Base-by-base conservation (phyloP, 805 yeast genomes). In the Candida alai region DNA sequence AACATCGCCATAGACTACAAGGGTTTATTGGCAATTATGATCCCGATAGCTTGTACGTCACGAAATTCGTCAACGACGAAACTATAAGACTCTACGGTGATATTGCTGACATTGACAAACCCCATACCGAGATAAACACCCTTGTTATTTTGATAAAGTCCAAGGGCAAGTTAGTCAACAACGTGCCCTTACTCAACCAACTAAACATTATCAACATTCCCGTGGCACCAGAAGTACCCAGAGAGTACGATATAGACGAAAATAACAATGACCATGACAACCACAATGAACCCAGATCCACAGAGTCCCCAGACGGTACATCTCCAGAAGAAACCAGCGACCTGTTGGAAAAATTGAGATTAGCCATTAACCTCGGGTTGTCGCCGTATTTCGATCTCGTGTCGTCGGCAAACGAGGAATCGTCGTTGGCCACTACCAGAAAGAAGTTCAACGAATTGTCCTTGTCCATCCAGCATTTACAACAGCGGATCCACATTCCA, bases 361-460 rank as follows among this genome's bases (percentile, higher is more conserved):
- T 76, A 0, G 56, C 89, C 18, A 55, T 87, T 15, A 72, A 70
- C 34, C 58, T 73, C 24, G 94, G 88, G 2, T 62, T 87, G 15
- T 67, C 77, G 0, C 85, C 93, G 0, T 76, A 79, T 43, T 81
- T 88, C 49, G 85, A 84, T 28, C 65, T 73, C 6, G 52, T 73
- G 6, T 34, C 41, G 4, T 45, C 58, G 11, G 8, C 28, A 11
- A 29, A 36, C 25, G 54, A 66, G 0, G 32, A 36, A 8, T 17
- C 31, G 9, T 18, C 36, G 18, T 24, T 34, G 5, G 9, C 31
- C 19, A 26, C 45, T 3, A 70, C 87, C 1, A 76, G 77, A 43
- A 78, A 73, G 52, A 82, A 78, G 47, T 68, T 87, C 35, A 70
- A 73, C 22, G 95, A 86, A 38, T 60, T 88, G 15, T 74, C 84